Evolutionary conservation across 2,329 filamentous ascomycete species (phyloP), one percentile per base, ranked within the genome.

Genomic region (Eurotiales sp.): DNA sequence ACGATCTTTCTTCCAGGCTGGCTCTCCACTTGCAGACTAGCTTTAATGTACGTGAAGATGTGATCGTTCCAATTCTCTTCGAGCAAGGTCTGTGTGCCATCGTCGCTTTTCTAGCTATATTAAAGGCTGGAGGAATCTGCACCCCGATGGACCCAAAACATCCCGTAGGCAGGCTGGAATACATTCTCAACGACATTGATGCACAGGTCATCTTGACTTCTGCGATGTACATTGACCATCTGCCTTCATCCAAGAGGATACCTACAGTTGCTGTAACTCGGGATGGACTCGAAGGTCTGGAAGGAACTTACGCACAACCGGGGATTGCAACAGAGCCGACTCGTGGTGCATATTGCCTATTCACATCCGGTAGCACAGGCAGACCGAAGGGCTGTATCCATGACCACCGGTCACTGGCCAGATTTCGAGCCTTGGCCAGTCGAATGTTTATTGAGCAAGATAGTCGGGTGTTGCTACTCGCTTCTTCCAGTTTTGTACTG

Each of bases 401-500:
- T 19, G 40, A 23, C 7, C 27, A 48, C 22, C 27, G 50, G 11
- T 44, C 11, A 14, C 39, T 27, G 12, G 25, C 14, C 19, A 14
- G 14, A 81, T 81, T 0, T 75, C 77, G 4, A 77, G 81, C 19
- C 62, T 76, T 8, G 73, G 74, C 0, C 80, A 83, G 72, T 0
- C 74, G 77, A 0, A 68, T 84, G 6, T 25, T 25, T 4, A 10
- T 50, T 7, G 11, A 21, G 14, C 14, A 36, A 11, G 8, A 30
- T n/a, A 29, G 40, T 12, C 4, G 40, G n/a, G 27, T 36, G 10
- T 45, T 17, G 2, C 21, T 44, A 6, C 39, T 29, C 3, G 40
- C 40, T 3, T 50, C 48, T 11, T 50, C 37, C 15, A 50, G 40
- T 17, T 50, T 50, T 21, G 48, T 44, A 30, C 34, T 50, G 21